A percentile compares a stretch with the other conserved stretches of the same genome.
These are phyloP conservation scores for Fonsecaea monophora DNA, from an alignment of 2,329 filamentous ascomycete genomes.

Conservation along the genomic window DNA sequence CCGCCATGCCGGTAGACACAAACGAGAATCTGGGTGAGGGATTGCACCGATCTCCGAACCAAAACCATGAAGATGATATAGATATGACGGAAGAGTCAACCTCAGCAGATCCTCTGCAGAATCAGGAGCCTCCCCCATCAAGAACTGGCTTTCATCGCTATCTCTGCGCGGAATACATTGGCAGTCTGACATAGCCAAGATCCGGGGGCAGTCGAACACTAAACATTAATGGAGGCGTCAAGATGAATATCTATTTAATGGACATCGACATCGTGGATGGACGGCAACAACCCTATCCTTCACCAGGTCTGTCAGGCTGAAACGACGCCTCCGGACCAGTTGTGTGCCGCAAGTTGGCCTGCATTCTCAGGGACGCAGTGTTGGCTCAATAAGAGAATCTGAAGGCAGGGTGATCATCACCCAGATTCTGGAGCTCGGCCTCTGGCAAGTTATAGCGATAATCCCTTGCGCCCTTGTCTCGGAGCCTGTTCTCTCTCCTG, in stretches of 20 bases:
- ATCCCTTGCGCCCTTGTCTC: constrained; percentile 41
- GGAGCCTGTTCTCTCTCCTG: constrained; percentile 43
- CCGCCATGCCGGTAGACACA: neutral
- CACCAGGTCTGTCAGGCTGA: neutral
- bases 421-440: constrained; percentile 43
- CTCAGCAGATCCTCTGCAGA: neutral
- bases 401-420: constrained; percentile 46
- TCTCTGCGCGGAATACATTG: constrained; percentile 33
- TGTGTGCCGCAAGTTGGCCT: neutral
- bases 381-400: constrained; percentile 43
- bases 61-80: neutral
- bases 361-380: neutral
- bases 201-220: neutral
- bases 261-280: neutral
- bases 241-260: neutral
- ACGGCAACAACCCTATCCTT: neutral
- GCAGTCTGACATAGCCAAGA: constrained; percentile 22
- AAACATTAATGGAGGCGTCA: neutral
- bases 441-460: constrained; percentile 37
- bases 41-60: neutral
- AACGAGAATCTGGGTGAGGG: neutral
- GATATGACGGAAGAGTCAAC: constrained; percentile 1
- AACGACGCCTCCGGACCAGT: neutral
- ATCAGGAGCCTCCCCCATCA: neutral
- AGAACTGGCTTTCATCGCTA: constrained; percentile 26